These are phyloP conservation scores for Eucalyptus curtisii DNA, from an alignment of 345 rosid genomes.

Conservation along the genomic window DNA sequence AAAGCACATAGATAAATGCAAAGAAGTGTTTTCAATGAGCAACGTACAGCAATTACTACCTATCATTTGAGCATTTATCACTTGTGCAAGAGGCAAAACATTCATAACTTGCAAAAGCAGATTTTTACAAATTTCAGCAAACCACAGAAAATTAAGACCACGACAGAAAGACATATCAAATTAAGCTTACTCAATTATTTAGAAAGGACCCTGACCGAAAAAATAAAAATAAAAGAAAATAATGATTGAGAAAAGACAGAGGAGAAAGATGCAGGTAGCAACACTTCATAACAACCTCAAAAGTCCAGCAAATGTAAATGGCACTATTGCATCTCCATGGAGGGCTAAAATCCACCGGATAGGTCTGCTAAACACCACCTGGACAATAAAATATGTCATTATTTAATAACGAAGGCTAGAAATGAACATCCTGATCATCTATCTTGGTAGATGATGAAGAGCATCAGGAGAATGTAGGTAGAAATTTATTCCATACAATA, in stretches of 20 bases:
- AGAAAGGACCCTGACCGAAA: not conserved
- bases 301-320: slow-evolving; percentile 78
- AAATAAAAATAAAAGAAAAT: too few species aligned
- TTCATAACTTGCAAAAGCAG: not conserved
- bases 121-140: not conserved
- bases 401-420: not conserved
- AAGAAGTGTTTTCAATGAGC: not conserved
- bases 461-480: not conserved
- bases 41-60: not conserved
- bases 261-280: not conserved
- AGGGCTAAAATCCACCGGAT: slow-evolving; percentile 94
- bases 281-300: slow-evolving; percentile 36
- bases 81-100: not conserved
- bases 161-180: not conserved
- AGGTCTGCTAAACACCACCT: slow-evolving; percentile 90
- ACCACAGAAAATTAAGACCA: not conserved
- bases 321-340: slow-evolving; percentile 76
- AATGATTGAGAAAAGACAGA: too few species aligned
- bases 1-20: not conserved
- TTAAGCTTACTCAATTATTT: not conserved
- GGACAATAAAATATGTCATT: not conserved
- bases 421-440: not conserved
- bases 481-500: not conserved
- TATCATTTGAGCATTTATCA: not conserved
- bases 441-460: not conserved